phyloP scores from a whole-genome alignment of 2,329 filamentous ascomycete species.

The Claviceps spartinae region DNA sequence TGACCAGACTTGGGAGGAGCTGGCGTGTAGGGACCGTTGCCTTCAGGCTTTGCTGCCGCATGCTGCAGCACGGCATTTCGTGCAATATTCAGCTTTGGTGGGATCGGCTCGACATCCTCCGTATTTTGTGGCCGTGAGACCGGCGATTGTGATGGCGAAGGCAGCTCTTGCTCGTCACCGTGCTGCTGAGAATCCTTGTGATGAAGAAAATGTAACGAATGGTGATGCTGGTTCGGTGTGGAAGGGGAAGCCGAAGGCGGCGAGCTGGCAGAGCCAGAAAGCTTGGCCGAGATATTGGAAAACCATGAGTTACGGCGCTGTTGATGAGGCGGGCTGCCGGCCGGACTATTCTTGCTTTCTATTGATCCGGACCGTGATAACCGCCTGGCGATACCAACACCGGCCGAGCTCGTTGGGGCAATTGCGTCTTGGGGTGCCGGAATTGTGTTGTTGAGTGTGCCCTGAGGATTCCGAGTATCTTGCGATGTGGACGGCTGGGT shows the following conservation, averaged over 20 bases:
- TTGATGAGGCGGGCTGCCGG: constrained; percentile 23
- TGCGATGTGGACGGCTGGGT: constrained; percentile 12
- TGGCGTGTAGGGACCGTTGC: constrained; percentile 55
- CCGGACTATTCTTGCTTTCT: constrained; percentile 17
- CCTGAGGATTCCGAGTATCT: constrained; percentile 14
- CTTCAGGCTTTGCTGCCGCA: constrained; percentile 37
- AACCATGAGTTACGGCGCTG: constrained; percentile 76
- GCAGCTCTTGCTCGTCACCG: constrained; percentile 2
- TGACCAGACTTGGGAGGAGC: constrained; percentile 57
- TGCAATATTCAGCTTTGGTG: constrained; percentile 34
- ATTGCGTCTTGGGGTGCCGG: constrained; percentile 10
- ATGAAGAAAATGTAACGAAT: constrained; percentile 6
- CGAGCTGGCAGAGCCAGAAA: constrained; percentile 47
- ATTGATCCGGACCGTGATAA: constrained; percentile 22
- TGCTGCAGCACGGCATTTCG: constrained; percentile 49
- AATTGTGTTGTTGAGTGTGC: constrained; percentile 13
- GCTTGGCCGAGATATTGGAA: constrained; percentile 83
- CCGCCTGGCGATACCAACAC: constrained; percentile 12
- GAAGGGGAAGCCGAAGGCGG: constrained; percentile 14
- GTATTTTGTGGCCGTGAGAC: constrained; percentile 11
- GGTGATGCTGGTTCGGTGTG: constrained; percentile 8
- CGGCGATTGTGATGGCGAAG: constrained; percentile 4
- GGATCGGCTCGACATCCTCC: constrained; percentile 25
- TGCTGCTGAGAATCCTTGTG: constrained; percentile 8
- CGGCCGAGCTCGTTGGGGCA: constrained; percentile 12